Base-by-base conservation (phyloP, 2,329 filamentous ascomycete genomes). In the Magnaporthales sp. region DNA sequence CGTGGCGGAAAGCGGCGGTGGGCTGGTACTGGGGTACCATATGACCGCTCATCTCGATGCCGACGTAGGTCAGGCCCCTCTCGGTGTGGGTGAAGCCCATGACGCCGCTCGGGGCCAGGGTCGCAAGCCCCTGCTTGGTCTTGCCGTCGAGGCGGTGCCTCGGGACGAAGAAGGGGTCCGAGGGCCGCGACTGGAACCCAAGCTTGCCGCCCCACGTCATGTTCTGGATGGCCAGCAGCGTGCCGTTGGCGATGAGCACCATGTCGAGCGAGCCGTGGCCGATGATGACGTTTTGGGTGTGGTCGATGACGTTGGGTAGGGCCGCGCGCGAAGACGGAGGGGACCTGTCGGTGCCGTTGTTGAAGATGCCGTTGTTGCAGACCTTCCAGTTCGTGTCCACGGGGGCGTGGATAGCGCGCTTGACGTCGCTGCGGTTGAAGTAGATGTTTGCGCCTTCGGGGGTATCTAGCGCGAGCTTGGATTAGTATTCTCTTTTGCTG, bases 141-240 rank as follows among this genome's bases (percentile, higher is more conserved):
- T 6, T 26, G 19, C 15, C 15, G 10, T 32, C 51, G 26, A 82
- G 77, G 66, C 83, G 79, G 70, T 89, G 86, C 73, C 86, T 88
- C 0, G 91, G 90, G 0, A 93, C 89, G 73, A 85, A 91, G 73
- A 91, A 88, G 2, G 87, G 86, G 65, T 86, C 82, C 1, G 74
- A 74, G 0, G 91, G 91, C 0, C 78, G 75, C 1, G 31, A 30
- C 24, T 56, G 62, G 62, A 67, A 67, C 10, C 66, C 66, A 9
- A 60, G 62, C 19, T 56, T 26, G 26, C 63, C 83, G 70, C 91
- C 87, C 86, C 88, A 93, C 0, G 89, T 93, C 86, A 93, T 91
- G 78, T 93, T 93, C 74, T 94, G 90, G 68, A 93, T 87, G 0
- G 84, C 84, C 5, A 91, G 79, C 1, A 93, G 80, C 0, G 89